A percentile compares a stretch with the other conserved stretches of the same genome.
Conservation (phyloP, 2,329 filamentous ascomycete species). For the Aspergillus persii region DNA sequence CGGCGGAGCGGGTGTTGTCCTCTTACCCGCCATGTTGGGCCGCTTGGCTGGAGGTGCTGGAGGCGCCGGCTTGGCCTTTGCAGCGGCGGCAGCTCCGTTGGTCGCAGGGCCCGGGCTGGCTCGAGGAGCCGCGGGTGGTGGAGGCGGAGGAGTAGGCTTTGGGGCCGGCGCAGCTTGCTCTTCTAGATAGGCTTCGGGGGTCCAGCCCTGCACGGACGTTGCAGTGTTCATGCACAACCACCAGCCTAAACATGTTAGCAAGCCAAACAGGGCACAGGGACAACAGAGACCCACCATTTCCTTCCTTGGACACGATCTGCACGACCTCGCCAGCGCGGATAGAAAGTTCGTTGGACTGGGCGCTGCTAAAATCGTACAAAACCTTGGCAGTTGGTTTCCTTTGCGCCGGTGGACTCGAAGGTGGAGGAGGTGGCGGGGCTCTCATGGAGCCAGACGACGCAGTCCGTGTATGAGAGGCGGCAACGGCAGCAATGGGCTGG, state of each 20-base stretch:
- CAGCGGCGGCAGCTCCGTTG: slow-evolving; percentile 44
- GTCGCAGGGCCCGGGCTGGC: slow-evolving; percentile 64
- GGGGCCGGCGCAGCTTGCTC: slow-evolving; percentile 61
- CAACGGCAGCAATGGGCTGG: slow-evolving; percentile 37
- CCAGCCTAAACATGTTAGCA: slow-evolving; percentile 64
- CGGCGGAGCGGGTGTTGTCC: slow-evolving; percentile 66
- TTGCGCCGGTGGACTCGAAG: slow-evolving; percentile 57
- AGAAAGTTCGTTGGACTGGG: slow-evolving; percentile 80
- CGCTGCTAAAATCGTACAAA: slow-evolving; percentile 85
- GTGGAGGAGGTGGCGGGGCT: slow-evolving; percentile 66
- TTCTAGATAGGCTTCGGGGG: slow-evolving; percentile 90
- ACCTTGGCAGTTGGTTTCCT: slow-evolving; percentile 81
- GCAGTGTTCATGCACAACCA: slow-evolving; percentile 80
- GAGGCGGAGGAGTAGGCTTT: slow-evolving; percentile 57
- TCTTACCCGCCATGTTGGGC: slow-evolving; percentile 65
- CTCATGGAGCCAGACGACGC: slow-evolving; percentile 59
- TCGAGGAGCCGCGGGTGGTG: slow-evolving; percentile 46
- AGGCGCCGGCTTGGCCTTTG: slow-evolving; percentile 65
- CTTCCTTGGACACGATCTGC: slow-evolving; percentile 89
- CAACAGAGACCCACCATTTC: slow-evolving; percentile 69
- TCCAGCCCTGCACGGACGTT: slow-evolving; percentile 78
- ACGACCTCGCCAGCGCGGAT: slow-evolving; percentile 78
- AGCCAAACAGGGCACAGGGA: background rate
- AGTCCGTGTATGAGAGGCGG: slow-evolving; percentile 48
- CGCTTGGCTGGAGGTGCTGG: slow-evolving; percentile 79